Base-by-base conservation (phyloP, 352 stramenopile genomes). In the Chrysophaeum taylorii region DNA sequence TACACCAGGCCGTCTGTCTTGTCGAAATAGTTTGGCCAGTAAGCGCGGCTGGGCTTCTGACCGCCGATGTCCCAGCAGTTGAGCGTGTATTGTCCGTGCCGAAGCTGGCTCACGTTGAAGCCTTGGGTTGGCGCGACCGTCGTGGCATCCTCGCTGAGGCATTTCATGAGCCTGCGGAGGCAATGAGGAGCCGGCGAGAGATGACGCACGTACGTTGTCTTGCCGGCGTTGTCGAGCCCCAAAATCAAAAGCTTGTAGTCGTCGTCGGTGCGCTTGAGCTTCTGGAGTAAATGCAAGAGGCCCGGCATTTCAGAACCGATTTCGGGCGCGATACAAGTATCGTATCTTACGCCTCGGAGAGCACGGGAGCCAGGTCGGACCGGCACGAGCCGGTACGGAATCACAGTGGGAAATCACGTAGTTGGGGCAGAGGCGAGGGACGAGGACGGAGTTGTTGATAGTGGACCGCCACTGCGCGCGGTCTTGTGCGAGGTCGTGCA, bases 11-110 rank as follows among this genome's bases (percentile, higher is more conserved):
- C 64, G 75, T 97, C 92, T 0, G 92, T 97, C 79, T 95, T 87
- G 80, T 98, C 93, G 75, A 94, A 97, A 84, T 98, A 98, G 84
- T 98, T 98, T 50, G 91, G 85, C 93, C 93, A 98, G 79, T 98
- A 98, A 48, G 92, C 90, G 43, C 92, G 89, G 68, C 97, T 97
- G 38, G 90, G 94, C 81, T 97, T 96, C 81, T 97, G 93, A 68
- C 71, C 92, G 71, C 91, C 93, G 74, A 98, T 94, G 78, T 98
- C 92, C 93, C 93, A 98, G 66, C 97, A 89, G 78, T 98, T 97
- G 60, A 98, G 87, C 78, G 97, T 97, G 77, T 97, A 97, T 76
- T 88, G 90, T 77, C 94, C 84, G 68, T 94, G 85, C 78, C 94
- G 87, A n/a, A 96, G 77, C 48, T 84, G 94, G 81, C 97, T 96